Evolutionary conservation across 768 basidiomycete genomes (phyloP).

Genomic region (Pholiota microspora): DNA sequence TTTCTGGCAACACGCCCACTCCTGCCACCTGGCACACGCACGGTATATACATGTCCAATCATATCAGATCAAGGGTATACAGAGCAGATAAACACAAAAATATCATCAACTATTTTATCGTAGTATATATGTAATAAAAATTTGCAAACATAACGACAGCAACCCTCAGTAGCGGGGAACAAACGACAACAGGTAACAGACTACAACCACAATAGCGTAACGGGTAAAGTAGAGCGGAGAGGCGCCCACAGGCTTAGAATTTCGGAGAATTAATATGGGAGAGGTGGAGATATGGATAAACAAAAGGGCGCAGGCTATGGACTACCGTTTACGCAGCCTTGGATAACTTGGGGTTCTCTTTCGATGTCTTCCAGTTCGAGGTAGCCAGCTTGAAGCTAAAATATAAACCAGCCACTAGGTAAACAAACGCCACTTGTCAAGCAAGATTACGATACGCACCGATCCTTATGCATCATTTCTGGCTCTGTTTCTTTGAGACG

Average conservation of each 20-base stretch:
- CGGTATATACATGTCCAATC: neutral
- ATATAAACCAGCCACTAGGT: neutral
- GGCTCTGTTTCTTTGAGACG: constrained; percentile 77
- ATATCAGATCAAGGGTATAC: constrained; percentile 7
- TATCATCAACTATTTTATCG: constrained; percentile 20
- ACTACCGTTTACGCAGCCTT: constrained; percentile 29
- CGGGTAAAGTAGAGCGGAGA: constrained; percentile 22
- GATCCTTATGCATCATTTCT: constrained; percentile 67
- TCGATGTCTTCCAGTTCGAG: constrained; percentile 74
- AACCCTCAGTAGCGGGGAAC: constrained; percentile 15
- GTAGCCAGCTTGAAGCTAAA: constrained; percentile 71
- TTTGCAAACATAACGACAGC: constrained; percentile 22
- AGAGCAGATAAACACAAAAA: constrained; percentile 10
- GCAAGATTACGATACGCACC: constrained; percentile 39
- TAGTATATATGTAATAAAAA: constrained; percentile 27
- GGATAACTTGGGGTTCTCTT: constrained; percentile 69
- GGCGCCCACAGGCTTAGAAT: constrained; percentile 13
- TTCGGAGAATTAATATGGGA: constrained; percentile 8
- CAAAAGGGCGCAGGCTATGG: constrained; percentile 1
- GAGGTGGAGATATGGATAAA: neutral
- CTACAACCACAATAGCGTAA: constrained; percentile 24
- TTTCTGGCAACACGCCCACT: constrained; percentile 6
- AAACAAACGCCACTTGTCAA: neutral
- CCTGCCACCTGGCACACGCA: constrained; percentile 17
- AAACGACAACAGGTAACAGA: constrained; percentile 20